These are phyloP conservation scores for Alloascoidea africana DNA, from an alignment of 805 yeast genomes.

Conservation along the genomic window DNA sequence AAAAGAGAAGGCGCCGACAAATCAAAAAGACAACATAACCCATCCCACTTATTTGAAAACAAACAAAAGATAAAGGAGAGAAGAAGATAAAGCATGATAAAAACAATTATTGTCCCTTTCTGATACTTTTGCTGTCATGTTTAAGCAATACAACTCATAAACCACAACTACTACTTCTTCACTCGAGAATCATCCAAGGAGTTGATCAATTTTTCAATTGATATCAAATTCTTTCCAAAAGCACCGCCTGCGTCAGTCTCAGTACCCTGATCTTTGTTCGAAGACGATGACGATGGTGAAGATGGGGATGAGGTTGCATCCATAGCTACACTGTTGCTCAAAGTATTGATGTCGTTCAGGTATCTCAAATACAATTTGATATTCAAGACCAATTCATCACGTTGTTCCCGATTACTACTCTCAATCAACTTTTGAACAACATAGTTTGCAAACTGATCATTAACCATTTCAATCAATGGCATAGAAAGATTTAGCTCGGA, in stretches of 20 bases:
- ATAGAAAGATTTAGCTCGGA: slow-evolving; percentile 13
- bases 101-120: too few relatives aligned
- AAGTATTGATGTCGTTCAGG: slow-evolving; percentile 28
- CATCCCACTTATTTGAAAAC: too few relatives aligned
- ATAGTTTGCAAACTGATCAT: slow-evolving; percentile 94
- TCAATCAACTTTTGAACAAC: slow-evolving; percentile 92
- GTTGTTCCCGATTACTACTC: slow-evolving; percentile 55
- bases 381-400: slow-evolving; percentile 52
- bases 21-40: too few relatives aligned
- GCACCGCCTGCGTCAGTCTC: background rate
- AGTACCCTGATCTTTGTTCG: too few relatives aligned
- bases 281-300: background rate
- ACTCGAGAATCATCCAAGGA: slow-evolving; percentile 1
- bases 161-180: too few relatives aligned
- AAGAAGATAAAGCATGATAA: too few relatives aligned
- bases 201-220: background rate
- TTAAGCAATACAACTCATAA: too few relatives aligned
- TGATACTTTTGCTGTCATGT: too few relatives aligned
- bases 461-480: slow-evolving; percentile 83
- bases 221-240: background rate
- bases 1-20: too few relatives aligned
- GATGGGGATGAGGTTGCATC: too few relatives aligned
- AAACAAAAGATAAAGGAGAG: too few relatives aligned
- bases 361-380: slow-evolving; percentile 70
- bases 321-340: too few relatives aligned